Evolutionary conservation across 805 yeast species (phyloP).

Genomic region (Tetrapisispora iriomotensis): DNA sequence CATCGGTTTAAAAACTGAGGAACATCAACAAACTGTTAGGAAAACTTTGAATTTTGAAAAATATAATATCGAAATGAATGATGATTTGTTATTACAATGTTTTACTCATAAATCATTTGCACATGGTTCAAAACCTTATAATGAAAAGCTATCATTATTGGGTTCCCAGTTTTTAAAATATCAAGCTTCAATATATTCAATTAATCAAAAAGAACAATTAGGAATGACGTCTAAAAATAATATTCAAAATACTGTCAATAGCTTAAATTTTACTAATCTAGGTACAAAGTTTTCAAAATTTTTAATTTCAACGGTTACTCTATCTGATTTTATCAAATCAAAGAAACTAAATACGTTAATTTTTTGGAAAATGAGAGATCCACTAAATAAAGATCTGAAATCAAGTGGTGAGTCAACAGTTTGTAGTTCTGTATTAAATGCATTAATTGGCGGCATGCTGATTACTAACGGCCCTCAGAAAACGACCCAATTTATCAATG

Average conservation of each 20-base stretch:
- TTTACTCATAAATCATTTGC: constrained; percentile 93
- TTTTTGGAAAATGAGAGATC: constrained; percentile 58
- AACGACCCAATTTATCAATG: constrained; percentile 50
- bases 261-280: constrained; percentile 46
- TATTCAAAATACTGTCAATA: constrained; percentile 27
- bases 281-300: constrained; percentile 47
- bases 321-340: constrained; percentile 44
- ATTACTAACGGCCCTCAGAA: constrained; percentile 47
- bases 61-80: constrained; percentile 37
- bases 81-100: constrained; percentile 60
- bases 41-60: constrained; percentile 15
- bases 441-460: constrained; percentile 62
- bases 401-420: constrained; percentile 49
- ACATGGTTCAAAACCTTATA: constrained; percentile 81
- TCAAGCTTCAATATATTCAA: constrained; percentile 27
- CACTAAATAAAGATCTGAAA: constrained; percentile 32
- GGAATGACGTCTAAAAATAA: constrained; percentile 9
- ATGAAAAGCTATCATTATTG: constrained; percentile 69
- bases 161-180: constrained; percentile 56
- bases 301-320: constrained; percentile 39
- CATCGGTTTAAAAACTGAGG: constrained; percentile 38
- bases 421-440: constrained; percentile 44
- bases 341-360: constrained; percentile 42
- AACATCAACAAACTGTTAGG: constrained; percentile 30
- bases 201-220: constrained; percentile 14